A percentile compares a stretch with the other conserved stretches of the same genome.
Conservation (phyloP, 495 filamentous ascomycete species). For the Talaromyces wortmannii region DNA sequence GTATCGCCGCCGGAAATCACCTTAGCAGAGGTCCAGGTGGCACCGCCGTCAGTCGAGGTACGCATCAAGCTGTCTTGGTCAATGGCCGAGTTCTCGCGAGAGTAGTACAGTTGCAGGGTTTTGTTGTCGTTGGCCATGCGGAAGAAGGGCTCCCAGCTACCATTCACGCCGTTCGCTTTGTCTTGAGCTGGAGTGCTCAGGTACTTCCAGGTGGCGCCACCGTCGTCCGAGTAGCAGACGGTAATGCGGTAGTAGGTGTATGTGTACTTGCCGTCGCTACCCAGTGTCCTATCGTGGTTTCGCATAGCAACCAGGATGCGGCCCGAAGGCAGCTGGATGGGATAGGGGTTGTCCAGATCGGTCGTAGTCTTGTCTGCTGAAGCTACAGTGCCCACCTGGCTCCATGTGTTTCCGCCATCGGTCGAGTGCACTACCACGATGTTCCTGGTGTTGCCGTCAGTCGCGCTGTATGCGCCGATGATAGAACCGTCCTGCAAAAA, state of each 20-base stretch:
- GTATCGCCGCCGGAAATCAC: slow-evolving; percentile 31
- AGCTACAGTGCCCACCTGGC: slow-evolving; percentile 18
- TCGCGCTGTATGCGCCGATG: slow-evolving; percentile 34
- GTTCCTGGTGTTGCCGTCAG: slow-evolving; percentile 18
- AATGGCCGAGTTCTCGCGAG: slow-evolving; percentile 27
- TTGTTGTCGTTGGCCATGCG: slow-evolving; percentile 23
- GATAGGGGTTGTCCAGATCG: slow-evolving; percentile 46
- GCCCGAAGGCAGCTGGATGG: slow-evolving; percentile 37
- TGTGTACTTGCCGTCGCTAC: neutral
- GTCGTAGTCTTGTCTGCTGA: slow-evolving; percentile 15
- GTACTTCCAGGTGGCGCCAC: slow-evolving; percentile 37
- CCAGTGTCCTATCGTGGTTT: slow-evolving; percentile 34
- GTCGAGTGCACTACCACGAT: slow-evolving; percentile 31
- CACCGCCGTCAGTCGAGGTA: slow-evolving; percentile 37
- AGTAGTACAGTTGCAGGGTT: slow-evolving; percentile 44
- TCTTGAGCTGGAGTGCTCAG: slow-evolving; percentile 30
- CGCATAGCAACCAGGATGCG: slow-evolving; percentile 41
- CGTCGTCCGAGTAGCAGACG: slow-evolving; percentile 37
- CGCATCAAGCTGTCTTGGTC: slow-evolving; percentile 46
- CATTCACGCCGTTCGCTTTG: slow-evolving; percentile 19
- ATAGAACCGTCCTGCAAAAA: slow-evolving; percentile 31
- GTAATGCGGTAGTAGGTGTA: slow-evolving; percentile 47
- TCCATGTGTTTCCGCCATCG: slow-evolving; percentile 35
- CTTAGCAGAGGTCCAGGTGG: slow-evolving; percentile 27
- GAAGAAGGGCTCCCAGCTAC: slow-evolving; percentile 47